Conservation (phyloP, 305 asterid genomes). For the Fraxinus angustifolia region DNA sequence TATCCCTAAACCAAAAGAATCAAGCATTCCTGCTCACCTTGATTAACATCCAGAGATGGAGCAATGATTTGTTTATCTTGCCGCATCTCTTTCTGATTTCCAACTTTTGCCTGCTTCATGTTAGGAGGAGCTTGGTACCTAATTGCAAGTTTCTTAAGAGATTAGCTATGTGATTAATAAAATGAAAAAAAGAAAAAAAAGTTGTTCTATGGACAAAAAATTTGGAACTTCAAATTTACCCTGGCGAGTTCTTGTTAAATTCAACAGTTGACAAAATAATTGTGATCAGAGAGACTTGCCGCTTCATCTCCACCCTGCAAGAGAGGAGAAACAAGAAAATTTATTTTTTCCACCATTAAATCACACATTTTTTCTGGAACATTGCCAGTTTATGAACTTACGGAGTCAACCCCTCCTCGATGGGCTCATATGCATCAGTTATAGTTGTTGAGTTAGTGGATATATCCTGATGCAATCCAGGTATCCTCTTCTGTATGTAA, state of each 20-base stretch:
- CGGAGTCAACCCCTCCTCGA: constrained; percentile 56
- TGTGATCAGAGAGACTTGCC: constrained; percentile 50
- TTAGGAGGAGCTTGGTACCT: constrained; percentile 42
- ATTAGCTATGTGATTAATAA: background rate
- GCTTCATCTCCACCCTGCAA: constrained; percentile 59
- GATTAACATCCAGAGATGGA: constrained; percentile 22
- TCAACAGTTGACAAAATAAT: constrained; percentile 46
- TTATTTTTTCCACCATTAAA: background rate
- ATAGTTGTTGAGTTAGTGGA: constrained; percentile 50
- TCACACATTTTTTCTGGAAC: background rate
- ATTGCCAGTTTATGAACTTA: constrained; percentile 26
- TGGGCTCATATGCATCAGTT: constrained; percentile 55
- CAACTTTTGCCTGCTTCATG: constrained; percentile 21
- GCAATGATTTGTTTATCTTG: constrained; percentile 22
- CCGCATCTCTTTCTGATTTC: constrained; percentile 22
- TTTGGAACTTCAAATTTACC: constrained; percentile 31
- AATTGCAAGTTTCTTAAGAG: constrained; percentile 5
- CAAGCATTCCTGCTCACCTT: constrained; percentile 26
- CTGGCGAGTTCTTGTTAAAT: constrained; percentile 45
- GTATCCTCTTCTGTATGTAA: constrained; percentile 39
- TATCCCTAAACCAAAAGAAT: background rate
- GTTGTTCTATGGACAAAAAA: background rate
- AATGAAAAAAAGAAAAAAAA: background rate
- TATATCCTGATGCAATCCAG: constrained; percentile 46
- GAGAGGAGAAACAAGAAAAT: constrained; percentile 1